A percentile compares a stretch with the other conserved stretches of the same genome.
Evolutionary conservation across 2,329 filamentous ascomycete species (phyloP).

Genomic region (Colletotrichum melonis): DNA sequence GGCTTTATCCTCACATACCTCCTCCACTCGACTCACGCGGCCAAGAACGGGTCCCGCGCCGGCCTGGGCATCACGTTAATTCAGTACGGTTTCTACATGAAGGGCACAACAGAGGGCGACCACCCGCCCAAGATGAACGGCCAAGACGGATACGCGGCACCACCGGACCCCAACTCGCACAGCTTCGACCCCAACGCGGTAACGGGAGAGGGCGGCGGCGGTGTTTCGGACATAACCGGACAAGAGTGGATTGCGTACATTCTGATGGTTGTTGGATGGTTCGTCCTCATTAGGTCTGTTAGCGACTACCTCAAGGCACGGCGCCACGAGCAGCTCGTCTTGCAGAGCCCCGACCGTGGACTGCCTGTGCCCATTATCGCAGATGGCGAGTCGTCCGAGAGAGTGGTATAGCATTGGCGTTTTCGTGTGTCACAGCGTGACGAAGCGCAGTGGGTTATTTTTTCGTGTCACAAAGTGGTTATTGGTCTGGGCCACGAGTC

Average conservation of each 20-base stretch:
- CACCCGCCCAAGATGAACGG: conserved; percentile 57
- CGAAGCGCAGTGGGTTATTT: not conserved
- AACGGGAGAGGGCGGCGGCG: conserved; percentile 55
- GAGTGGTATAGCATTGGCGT: conserved; percentile 68
- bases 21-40: conserved; percentile 95
- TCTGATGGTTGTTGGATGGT: conserved; percentile 98
- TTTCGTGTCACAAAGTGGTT: not conserved
- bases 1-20: conserved; percentile 98
- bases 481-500: not conserved
- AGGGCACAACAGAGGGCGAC: conserved; percentile 53
- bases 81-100: conserved; percentile 98
- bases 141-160: conserved; percentile 73
- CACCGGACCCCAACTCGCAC: conserved; percentile 89
- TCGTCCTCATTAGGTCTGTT: conserved; percentile 93
- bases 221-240: conserved; percentile 70
- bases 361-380: conserved; percentile 88
- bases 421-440: not conserved
- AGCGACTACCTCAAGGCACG: conserved; percentile 90
- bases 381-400: conserved; percentile 83
- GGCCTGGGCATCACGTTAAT: conserved; percentile 95
- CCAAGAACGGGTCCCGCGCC: conserved; percentile 95
- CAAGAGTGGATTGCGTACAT: conserved; percentile 92
- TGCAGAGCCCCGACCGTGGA: conserved; percentile 92
- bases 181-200: conserved; percentile 84
- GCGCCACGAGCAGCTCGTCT: conserved; percentile 90